phyloP scores from a whole-genome alignment of 106 monocot genomes.

The Dendrobium nobile region DNA sequence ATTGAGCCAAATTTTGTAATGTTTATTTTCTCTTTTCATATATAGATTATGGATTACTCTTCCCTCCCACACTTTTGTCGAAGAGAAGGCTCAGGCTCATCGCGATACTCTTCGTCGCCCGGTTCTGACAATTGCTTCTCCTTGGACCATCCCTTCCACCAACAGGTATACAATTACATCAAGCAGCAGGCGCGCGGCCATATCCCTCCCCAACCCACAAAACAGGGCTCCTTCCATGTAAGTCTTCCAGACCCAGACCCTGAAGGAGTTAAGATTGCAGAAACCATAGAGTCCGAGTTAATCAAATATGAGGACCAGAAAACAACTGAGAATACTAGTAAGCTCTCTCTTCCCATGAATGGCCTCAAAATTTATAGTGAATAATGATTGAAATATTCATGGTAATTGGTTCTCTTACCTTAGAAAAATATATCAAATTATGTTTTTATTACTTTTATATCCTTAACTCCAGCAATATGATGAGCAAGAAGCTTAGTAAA shows the following conservation, averaged over 20 bases:
- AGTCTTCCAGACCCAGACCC: slow-evolving; percentile 53
- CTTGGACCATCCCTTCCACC: slow-evolving; percentile 76
- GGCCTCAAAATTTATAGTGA: slow-evolving; percentile 1
- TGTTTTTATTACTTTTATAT: no score
- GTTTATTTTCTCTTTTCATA: no score
- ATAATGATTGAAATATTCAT: neutral
- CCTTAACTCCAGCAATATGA: no score
- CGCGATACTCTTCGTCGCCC: slow-evolving; percentile 20
- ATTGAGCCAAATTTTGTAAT: no score
- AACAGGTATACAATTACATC: slow-evolving; percentile 63
- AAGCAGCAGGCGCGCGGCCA: slow-evolving; percentile 27
- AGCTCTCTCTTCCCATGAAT: neutral
- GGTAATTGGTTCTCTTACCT: no score
- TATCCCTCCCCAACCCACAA: slow-evolving; percentile 15
- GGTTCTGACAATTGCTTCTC: slow-evolving; percentile 53
- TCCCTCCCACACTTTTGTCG: slow-evolving; percentile 89
- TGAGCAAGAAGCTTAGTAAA: no score
- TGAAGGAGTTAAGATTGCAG: slow-evolving; percentile 38
- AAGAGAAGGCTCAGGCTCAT: slow-evolving; percentile 68
- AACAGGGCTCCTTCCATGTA: slow-evolving; percentile 79
- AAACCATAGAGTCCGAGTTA: slow-evolving; percentile 60
- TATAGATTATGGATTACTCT: slow-evolving; percentile 73
- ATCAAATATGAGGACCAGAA: slow-evolving; percentile 47
- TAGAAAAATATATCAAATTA: no score
- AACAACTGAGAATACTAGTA: neutral